These are phyloP conservation scores for Metschnikowia drakensbergensis DNA, from an alignment of 805 yeast genomes.

Conservation along the genomic window DNA sequence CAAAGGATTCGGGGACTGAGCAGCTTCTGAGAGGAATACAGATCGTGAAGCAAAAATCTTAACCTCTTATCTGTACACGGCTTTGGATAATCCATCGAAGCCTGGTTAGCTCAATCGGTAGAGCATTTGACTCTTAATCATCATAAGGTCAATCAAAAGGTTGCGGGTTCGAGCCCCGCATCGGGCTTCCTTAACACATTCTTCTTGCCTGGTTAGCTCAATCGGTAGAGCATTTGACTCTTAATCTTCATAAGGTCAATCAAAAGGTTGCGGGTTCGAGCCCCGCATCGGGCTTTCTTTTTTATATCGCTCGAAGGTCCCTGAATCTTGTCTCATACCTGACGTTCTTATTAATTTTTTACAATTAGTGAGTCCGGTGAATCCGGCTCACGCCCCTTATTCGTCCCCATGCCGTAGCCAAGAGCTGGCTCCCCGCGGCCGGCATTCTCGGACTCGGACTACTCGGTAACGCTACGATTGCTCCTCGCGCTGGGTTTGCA, in stretches of 20 bases:
- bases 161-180: slow-evolving; percentile 27
- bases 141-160: slow-evolving; percentile 23
- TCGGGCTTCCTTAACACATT: slow-evolving; percentile 17
- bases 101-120: slow-evolving; percentile 25
- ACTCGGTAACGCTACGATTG: neutral
- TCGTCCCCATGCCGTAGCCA: too few relatives aligned
- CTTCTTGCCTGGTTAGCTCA: slow-evolving; percentile 21
- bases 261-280: slow-evolving; percentile 26
- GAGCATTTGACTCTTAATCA: slow-evolving; percentile 23
- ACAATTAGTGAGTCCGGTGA: too few relatives aligned
- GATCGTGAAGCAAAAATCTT: neutral
- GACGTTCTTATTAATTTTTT: too few relatives aligned
- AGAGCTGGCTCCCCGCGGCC: neutral
- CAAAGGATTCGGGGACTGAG: too few relatives aligned
- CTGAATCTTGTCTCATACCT: too few relatives aligned
- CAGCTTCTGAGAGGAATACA: too few relatives aligned
- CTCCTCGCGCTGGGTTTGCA: neutral
- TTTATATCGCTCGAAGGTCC: neutral
- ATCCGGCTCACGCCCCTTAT: too few relatives aligned
- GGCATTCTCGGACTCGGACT: neutral
- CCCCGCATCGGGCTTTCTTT: slow-evolving; percentile 24
- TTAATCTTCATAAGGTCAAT: slow-evolving; percentile 21
- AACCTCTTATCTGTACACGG: too few relatives aligned
- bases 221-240: slow-evolving; percentile 25
- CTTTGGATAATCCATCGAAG: neutral